These are phyloP conservation scores for Vitis rotundifolia DNA, from an alignment of 164 flowering plant species.

Conservation along the genomic window DNA sequence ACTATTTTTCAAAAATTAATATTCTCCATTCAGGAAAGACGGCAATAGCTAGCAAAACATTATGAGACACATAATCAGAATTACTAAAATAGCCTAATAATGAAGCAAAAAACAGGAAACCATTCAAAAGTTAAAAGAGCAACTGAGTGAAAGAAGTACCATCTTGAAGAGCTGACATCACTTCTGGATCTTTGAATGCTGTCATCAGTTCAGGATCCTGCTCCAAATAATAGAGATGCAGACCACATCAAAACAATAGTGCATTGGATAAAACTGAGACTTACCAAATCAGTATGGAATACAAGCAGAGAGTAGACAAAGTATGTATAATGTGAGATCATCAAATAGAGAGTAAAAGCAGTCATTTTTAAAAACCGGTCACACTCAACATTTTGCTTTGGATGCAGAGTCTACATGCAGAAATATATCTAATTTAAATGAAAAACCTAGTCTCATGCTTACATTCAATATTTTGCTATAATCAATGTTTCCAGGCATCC, in stretches of 20 bases:
- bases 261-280: too few relatives aligned
- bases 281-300: too few relatives aligned
- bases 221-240: slow-evolving; percentile 11
- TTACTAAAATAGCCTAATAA: not conserved
- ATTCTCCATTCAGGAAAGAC: too few relatives aligned
- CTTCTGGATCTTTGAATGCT: slow-evolving; percentile 89
- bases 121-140: not conserved
- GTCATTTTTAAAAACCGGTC: too few relatives aligned
- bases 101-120: not conserved
- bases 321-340: too few relatives aligned
- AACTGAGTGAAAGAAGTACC: slow-evolving; percentile 39
- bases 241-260: not conserved
- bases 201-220: slow-evolving; percentile 98
- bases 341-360: too few relatives aligned
- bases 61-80: not conserved
- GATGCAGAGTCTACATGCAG: too few relatives aligned
- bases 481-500: slow-evolving; percentile 83
- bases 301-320: too few relatives aligned
- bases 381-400: too few relatives aligned
- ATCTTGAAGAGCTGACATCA: slow-evolving; percentile 98
- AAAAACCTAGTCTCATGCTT: slow-evolving; percentile 22
- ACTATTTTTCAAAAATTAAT: too few relatives aligned
- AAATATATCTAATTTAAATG: too few relatives aligned
- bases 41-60: not conserved
- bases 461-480: slow-evolving; percentile 89